Percentiles rank a stretch among this genome's conserved stretches.
phyloP scores from a whole-genome alignment of 768 basidiomycete species.

The Pleurotus ostreatus region DNA sequence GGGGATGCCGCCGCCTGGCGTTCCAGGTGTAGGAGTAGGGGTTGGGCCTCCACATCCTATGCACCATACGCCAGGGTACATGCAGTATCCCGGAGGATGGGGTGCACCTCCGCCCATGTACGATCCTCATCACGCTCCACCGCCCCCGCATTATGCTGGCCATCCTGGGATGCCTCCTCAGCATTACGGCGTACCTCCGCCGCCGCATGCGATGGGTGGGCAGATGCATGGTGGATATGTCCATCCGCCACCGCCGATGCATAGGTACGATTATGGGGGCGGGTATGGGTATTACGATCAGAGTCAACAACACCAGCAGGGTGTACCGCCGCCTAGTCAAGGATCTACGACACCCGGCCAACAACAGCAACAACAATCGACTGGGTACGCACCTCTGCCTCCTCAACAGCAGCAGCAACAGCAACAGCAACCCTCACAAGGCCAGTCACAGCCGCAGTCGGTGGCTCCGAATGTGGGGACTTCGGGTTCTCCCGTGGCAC shows the following conservation, averaged over 20 bases:
- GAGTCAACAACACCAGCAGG: conserved; percentile 18
- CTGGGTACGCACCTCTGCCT: not conserved
- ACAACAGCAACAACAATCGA: conserved; percentile 3
- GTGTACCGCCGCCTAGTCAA: not conserved
- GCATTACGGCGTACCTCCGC: conserved; percentile 5
- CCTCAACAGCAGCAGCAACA: not conserved
- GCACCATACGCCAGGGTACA: conserved; percentile 4
- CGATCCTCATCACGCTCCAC: conserved; percentile 12
- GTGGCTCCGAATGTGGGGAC: not conserved
- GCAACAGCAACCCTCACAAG: not conserved
- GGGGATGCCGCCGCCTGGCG: conserved; percentile 7
- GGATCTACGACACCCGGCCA: not conserved
- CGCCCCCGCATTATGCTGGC: not conserved
- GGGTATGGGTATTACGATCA: conserved; percentile 14
- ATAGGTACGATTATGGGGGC: conserved; percentile 9
- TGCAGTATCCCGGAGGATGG: conserved; percentile 3
- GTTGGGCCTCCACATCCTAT: conserved; percentile 6
- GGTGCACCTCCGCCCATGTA: conserved; percentile 9
- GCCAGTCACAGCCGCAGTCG: not conserved
- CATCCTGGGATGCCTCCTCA: conserved; percentile 8
- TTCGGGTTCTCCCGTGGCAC: too few relatives aligned
- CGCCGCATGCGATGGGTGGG: conserved; percentile 11
- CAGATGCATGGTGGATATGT: conserved; percentile 8
- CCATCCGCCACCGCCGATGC: conserved; percentile 5
- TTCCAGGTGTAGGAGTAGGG: not conserved